Conservation (phyloP, 441 rosid species). For the Aquilaria agallochum region DNA sequence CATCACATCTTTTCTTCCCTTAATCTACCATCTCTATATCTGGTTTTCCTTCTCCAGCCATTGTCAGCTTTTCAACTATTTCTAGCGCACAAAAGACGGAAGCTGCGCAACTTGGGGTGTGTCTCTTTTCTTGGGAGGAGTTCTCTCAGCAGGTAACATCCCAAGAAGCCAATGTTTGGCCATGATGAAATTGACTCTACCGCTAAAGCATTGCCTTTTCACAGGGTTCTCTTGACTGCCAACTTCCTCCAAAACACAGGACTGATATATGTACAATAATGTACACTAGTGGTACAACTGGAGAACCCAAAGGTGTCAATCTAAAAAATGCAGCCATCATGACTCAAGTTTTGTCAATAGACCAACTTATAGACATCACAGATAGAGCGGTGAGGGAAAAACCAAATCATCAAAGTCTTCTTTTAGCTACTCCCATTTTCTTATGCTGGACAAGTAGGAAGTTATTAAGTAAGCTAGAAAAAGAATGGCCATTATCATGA, state of each 20-base stretch:
- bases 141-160: conserved; percentile 53
- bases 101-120: conserved; percentile 63
- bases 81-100: conserved; percentile 55
- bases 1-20: no score
- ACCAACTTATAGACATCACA: conserved; percentile 49
- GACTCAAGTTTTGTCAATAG: conserved; percentile 71
- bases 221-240: conserved; percentile 62
- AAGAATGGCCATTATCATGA: background rate
- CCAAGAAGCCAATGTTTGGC: background rate
- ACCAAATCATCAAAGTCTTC: background rate
- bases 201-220: background rate
- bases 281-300: conserved; percentile 96
- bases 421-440: background rate
- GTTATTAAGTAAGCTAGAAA: background rate
- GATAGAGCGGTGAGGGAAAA: conserved; percentile 50
- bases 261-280: conserved; percentile 79
- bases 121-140: conserved; percentile 82
- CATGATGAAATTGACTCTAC: background rate
- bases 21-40: background rate
- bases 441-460: background rate
- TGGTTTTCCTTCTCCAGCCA: conserved; percentile 37
- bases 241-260: conserved; percentile 61
- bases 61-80: conserved; percentile 70
- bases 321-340: conserved; percentile 59
- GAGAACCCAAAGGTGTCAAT: conserved; percentile 95